Conservation (phyloP, 2,329 filamentous ascomycete species). For the Diaporthe sp. region DNA sequence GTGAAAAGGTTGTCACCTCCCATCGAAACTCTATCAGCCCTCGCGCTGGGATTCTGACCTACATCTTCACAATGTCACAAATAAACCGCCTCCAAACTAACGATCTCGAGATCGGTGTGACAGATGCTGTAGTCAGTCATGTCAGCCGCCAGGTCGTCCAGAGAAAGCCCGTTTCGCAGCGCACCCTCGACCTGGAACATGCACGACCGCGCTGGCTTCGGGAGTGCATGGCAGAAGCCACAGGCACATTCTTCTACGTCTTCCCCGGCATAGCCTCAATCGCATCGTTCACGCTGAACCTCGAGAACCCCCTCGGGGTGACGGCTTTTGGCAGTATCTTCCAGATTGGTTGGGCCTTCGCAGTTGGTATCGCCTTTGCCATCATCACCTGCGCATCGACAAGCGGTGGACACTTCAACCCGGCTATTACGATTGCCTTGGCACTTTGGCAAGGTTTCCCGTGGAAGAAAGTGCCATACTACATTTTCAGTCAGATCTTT, state of each 20-base stretch:
- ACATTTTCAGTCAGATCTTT: conserved; percentile 68
- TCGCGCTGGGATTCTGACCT: background rate
- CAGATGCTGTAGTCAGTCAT: conserved; percentile 65
- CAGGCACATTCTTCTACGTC: conserved; percentile 69
- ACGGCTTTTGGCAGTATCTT: conserved; percentile 61
- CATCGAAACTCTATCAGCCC: background rate
- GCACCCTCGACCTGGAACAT: conserved; percentile 67
- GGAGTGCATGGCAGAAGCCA: conserved; percentile 68
- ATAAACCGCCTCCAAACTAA: conserved; percentile 36
- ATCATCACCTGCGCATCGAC: conserved; percentile 68
- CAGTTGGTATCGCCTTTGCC: conserved; percentile 69
- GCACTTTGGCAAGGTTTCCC: conserved; percentile 69
- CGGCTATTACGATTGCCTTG: conserved; percentile 60
- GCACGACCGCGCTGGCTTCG: conserved; percentile 64
- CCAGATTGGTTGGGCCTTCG: conserved; percentile 68
- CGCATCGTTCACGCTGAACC: conserved; percentile 63
- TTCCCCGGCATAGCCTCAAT: conserved; percentile 66
- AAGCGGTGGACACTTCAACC: conserved; percentile 69
- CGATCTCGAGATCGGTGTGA: conserved; percentile 62
- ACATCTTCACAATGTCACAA: conserved; percentile 15
- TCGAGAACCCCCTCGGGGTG: conserved; percentile 50
- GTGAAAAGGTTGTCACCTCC: background rate
- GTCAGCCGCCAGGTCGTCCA: conserved; percentile 62
- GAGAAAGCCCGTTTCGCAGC: conserved; percentile 63
- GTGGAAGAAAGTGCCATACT: conserved; percentile 68